A percentile compares a stretch with the other conserved stretches of the same genome.
phyloP scores from a whole-genome alignment of 75 land plant species.

The Isoetes taiwanensis region DNA sequence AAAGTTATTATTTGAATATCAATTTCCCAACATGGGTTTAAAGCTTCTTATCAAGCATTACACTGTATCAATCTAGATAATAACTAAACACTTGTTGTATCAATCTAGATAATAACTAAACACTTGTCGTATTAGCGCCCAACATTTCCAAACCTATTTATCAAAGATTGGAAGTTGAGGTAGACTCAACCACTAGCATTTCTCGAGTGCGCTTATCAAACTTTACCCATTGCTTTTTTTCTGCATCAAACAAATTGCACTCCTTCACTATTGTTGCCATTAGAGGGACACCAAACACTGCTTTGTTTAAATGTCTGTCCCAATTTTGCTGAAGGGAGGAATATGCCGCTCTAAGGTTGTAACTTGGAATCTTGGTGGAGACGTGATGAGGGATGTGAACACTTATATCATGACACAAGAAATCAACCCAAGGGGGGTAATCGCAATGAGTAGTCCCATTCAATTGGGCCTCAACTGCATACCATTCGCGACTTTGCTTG shows the following conservation, averaged over 20 bases:
- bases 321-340: conserved; percentile 6
- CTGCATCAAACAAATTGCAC: conserved; percentile 15
- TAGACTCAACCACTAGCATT: neutral
- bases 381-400: conserved; percentile 17
- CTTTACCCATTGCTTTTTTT: conserved; percentile 15
- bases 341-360: conserved; percentile 15
- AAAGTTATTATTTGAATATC: too few species aligned
- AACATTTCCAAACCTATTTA: too few species aligned
- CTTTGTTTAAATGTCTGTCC: conserved; percentile 18
- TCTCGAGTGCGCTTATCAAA: conserved; percentile 8
- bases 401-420: conserved; percentile 15
- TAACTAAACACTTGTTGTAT: too few species aligned
- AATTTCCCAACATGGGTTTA: too few species aligned
- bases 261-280: conserved; percentile 6
- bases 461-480: conserved; percentile 12
- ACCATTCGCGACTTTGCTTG: conserved; percentile 10
- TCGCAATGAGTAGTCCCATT: conserved; percentile 14
- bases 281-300: conserved; percentile 13
- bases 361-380: conserved; percentile 13
- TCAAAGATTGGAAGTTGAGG: too few species aligned
- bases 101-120: too few species aligned
- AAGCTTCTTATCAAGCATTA: too few species aligned
- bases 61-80: too few species aligned
- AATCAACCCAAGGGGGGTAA: conserved; percentile 11
- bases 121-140: too few species aligned